A percentile compares a stretch with the other conserved stretches of the same genome.
phyloP scores from a whole-genome alignment of 352 stramenopile species.

The Phytophthora citricola region DNA sequence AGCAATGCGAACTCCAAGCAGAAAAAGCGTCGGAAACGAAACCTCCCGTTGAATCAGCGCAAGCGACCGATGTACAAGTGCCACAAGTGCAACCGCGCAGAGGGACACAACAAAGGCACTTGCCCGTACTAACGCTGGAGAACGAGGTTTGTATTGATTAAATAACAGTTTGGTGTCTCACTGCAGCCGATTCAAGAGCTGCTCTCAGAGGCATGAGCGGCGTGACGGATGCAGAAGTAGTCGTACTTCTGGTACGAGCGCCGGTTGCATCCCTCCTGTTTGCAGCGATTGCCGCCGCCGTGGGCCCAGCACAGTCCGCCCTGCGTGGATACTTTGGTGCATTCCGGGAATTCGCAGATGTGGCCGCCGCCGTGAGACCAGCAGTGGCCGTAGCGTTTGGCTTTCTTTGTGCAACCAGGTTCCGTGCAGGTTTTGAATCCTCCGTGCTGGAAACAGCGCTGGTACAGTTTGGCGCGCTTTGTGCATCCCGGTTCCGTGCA shows the following conservation, averaged over 20 bases:
- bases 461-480: constrained; percentile 71
- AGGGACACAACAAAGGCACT: constrained; percentile 62
- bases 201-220: not conserved
- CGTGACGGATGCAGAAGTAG: constrained; percentile 63
- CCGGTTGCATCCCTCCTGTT: constrained; percentile 55
- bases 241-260: constrained; percentile 70
- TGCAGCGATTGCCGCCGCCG: constrained; percentile 66
- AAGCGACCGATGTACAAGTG: constrained; percentile 65
- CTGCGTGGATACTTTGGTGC: constrained; percentile 69
- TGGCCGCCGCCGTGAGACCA: constrained; percentile 73
- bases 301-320: constrained; percentile 74
- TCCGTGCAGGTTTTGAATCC: constrained; percentile 73
- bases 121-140: constrained; percentile 42
- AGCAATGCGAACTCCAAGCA: constrained; percentile 13
- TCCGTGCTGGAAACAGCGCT: constrained; percentile 71
- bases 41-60: constrained; percentile 36
- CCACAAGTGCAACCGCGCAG: constrained; percentile 51
- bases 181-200: constrained; percentile 15
- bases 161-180: constrained; percentile 13
- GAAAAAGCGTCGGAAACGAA: constrained; percentile 47
- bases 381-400: constrained; percentile 75
- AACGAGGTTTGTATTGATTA: constrained; percentile 11
- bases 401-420: constrained; percentile 61
- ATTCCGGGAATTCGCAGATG: constrained; percentile 61
- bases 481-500: constrained; percentile 53